Conservation (phyloP, 1,139 yeast genomes). For the Suhomyces anneliseae region DNA sequence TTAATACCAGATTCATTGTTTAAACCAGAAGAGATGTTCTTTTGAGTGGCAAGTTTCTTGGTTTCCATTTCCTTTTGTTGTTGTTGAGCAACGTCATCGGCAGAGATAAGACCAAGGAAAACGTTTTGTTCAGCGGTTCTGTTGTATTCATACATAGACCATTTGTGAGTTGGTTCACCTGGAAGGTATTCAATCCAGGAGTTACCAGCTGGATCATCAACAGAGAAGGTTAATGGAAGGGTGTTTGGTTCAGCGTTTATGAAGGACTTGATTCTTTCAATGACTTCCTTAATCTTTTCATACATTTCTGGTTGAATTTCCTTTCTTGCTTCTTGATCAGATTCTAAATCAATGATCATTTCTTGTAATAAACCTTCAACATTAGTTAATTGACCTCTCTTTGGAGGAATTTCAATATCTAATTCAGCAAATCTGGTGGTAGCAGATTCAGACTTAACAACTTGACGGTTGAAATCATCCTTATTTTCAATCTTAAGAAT, state of each 20-base stretch:
- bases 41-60: conserved; percentile 39
- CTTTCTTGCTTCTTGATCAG: conserved; percentile 81
- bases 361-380: conserved; percentile 86
- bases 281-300: conserved; percentile 71
- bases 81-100: conserved; percentile 67
- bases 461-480: conserved; percentile 82
- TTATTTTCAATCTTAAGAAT: conserved; percentile 67
- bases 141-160: conserved; percentile 82
- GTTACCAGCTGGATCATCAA: conserved; percentile 97
- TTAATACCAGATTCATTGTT: conserved; percentile 38
- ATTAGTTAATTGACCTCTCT: conserved; percentile 89
- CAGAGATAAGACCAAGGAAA: conserved; percentile 79
- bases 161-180: conserved; percentile 84
- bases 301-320: conserved; percentile 69
- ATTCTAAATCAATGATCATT: conserved; percentile 76
- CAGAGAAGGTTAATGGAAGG: conserved; percentile 74
- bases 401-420: conserved; percentile 93
- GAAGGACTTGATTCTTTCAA: conserved; percentile 56
- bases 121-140: conserved; percentile 90
- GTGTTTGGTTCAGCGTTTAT: conserved; percentile 65
- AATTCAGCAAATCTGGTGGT: conserved; percentile 79
- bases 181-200: conserved; percentile 94
- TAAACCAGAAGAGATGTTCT: conserved; percentile 30
- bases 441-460: conserved; percentile 88
- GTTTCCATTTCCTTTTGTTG: conserved; percentile 40